A percentile compares a stretch with the other conserved stretches of the same genome.
Conservation (phyloP, 306 rosid species). For the Malus orientalis region DNA sequence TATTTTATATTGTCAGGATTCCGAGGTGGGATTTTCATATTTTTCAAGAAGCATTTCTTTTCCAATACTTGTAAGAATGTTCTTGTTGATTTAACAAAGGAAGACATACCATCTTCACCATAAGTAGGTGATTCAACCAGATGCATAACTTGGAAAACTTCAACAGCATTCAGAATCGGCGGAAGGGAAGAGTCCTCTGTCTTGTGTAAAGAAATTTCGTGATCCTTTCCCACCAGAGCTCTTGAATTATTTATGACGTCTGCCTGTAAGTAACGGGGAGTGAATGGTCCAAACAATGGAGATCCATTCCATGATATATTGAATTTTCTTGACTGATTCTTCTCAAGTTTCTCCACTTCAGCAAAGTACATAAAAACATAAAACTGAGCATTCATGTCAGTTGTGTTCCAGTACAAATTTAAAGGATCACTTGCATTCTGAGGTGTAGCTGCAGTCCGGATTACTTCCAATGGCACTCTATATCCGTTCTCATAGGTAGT, state of each 20-base stretch:
- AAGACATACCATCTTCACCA: slow-evolving; percentile 44
- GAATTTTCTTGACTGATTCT: slow-evolving; percentile 40
- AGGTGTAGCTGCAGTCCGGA: slow-evolving; percentile 42
- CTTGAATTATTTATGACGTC: slow-evolving; percentile 25
- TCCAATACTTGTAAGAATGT: too few relatives aligned
- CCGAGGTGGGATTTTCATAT: too few relatives aligned
- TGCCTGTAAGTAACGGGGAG: slow-evolving; percentile 30
- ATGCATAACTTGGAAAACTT: slow-evolving; percentile 33
- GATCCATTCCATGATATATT: slow-evolving; percentile 50
- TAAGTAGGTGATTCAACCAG: slow-evolving; percentile 25
- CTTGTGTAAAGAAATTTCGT: slow-evolving; percentile 38
- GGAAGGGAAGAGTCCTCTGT: slow-evolving; percentile 46
- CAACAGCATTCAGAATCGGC: slow-evolving; percentile 60
- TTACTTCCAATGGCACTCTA: slow-evolving; percentile 45
- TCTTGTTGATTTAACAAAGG: neutral
- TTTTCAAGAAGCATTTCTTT: too few relatives aligned
- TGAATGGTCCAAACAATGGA: slow-evolving; percentile 31
- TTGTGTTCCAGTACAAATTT: slow-evolving; percentile 42
- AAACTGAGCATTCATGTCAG: slow-evolving; percentile 28
- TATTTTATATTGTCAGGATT: too few relatives aligned
- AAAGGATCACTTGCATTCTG: slow-evolving; percentile 25
- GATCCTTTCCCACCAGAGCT: slow-evolving; percentile 48
- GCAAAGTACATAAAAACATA: slow-evolving; percentile 48
- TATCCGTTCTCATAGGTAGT: slow-evolving; percentile 37
- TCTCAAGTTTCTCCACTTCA: slow-evolving; percentile 41